A percentile compares a stretch with the other conserved stretches of the same genome.
phyloP scores from a whole-genome alignment of 495 filamentous ascomycete genomes.

The Penicillium herquei region DNA sequence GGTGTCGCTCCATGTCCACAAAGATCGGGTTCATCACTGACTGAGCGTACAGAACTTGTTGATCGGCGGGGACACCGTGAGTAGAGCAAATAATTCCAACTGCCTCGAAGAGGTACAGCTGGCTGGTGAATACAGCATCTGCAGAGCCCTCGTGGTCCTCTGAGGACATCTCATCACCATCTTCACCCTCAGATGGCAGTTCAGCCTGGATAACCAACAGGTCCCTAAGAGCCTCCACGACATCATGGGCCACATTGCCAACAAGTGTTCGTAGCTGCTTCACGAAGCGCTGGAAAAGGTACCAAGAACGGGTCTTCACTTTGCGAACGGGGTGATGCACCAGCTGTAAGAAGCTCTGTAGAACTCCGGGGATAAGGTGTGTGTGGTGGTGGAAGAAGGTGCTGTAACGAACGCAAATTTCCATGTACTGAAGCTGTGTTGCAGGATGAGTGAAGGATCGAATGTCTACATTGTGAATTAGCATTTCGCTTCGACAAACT shows the following conservation, averaged over 20 bases:
- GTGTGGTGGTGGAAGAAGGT: slow-evolving; percentile 87
- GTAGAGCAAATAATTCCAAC: slow-evolving; percentile 87
- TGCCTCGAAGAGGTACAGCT: slow-evolving; percentile 92
- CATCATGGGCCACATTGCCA: slow-evolving; percentile 82
- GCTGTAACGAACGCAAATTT: slow-evolving; percentile 90
- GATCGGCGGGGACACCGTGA: slow-evolving; percentile 67
- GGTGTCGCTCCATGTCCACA: slow-evolving; percentile 73
- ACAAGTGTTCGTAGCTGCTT: slow-evolving; percentile 80
- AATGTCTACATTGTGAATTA: slow-evolving; percentile 54
- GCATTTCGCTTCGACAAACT: neutral
- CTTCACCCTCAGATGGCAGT: slow-evolving; percentile 66
- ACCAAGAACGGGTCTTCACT: slow-evolving; percentile 90
- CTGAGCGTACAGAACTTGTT: slow-evolving; percentile 79
- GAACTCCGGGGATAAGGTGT: slow-evolving; percentile 71
- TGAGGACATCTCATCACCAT: slow-evolving; percentile 89
- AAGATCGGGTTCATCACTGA: slow-evolving; percentile 86
- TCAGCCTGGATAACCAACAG: slow-evolving; percentile 89
- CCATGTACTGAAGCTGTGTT: slow-evolving; percentile 95
- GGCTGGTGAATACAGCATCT: slow-evolving; percentile 83
- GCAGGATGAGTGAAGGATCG: slow-evolving; percentile 84
- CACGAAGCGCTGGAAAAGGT: slow-evolving; percentile 91
- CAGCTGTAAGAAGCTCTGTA: slow-evolving; percentile 90
- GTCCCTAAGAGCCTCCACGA: slow-evolving; percentile 87
- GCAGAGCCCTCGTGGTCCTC: slow-evolving; percentile 85
- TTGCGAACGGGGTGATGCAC: slow-evolving; percentile 83